Percentiles rank a stretch among this genome's conserved stretches.
Evolutionary conservation across 345 rosid genomes (phyloP).

Genomic region (Noccaea bulbosa): DNA sequence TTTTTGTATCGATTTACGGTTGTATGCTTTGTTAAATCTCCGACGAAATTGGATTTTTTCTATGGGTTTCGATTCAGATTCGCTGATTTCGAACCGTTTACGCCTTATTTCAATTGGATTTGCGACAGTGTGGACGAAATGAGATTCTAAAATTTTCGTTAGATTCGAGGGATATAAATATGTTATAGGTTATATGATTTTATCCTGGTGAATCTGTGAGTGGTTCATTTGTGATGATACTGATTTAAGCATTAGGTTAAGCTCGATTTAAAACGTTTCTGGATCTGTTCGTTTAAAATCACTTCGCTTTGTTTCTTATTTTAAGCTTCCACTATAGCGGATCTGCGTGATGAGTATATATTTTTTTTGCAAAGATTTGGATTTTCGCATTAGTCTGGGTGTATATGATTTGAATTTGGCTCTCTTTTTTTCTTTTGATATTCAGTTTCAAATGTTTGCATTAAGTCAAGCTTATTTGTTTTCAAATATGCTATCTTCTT

Average conservation of each 20-base stretch:
- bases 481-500: neutral
- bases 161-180: slow-evolving; percentile 17
- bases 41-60: slow-evolving; percentile 2
- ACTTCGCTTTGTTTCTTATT: neutral
- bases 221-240: neutral
- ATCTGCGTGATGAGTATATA: slow-evolving; percentile 4
- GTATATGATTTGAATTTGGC: slow-evolving; percentile 8
- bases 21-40: slow-evolving; percentile 5
- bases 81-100: neutral
- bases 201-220: neutral
- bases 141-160: slow-evolving; percentile 3
- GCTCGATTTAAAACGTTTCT: neutral
- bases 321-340: neutral
- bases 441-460: slow-evolving; percentile 5
- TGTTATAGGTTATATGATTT: neutral
- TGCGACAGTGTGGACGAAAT: neutral
- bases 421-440: neutral
- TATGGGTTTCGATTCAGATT: slow-evolving; percentile 17
- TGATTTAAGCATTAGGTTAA: slow-evolving; percentile 11
- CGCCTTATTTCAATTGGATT: slow-evolving; percentile 4
- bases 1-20: neutral
- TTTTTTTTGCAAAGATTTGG: slow-evolving; percentile 2
- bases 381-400: neutral
- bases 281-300: no score
- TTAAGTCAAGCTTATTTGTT: neutral